These are phyloP conservation scores for Diaporthe vaccinii DNA, from an alignment of 2,329 filamentous ascomycete genomes.

Conservation along the genomic window DNA sequence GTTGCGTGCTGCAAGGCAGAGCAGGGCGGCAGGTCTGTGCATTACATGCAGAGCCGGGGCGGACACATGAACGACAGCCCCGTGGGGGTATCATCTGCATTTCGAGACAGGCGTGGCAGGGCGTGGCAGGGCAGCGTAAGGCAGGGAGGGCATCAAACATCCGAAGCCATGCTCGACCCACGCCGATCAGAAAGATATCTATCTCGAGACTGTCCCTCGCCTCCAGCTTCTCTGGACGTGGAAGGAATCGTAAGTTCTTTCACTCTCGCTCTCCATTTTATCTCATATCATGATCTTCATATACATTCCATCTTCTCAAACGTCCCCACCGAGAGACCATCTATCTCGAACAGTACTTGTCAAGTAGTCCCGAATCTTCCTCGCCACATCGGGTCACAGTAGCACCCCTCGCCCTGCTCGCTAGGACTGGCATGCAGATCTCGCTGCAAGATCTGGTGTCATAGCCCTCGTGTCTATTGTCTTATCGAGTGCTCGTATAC, in stretches of 20 bases:
- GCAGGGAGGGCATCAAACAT: conserved; percentile 27
- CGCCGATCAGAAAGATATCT: conserved; percentile 26
- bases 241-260: background rate
- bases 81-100: conserved; percentile 31
- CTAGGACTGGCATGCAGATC: conserved; percentile 28
- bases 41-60: background rate
- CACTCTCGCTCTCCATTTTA: conserved; percentile 4
- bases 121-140: background rate
- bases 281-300: conserved; percentile 31
- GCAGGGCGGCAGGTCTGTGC: conserved; percentile 13
- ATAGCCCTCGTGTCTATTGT: background rate
- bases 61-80: conserved; percentile 31
- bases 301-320: conserved; percentile 25
- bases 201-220: conserved; percentile 18
- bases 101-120: conserved; percentile 21
- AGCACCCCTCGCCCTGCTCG: background rate
- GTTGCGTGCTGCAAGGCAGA: conserved; percentile 11
- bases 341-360: conserved; percentile 24
- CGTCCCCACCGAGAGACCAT: conserved; percentile 21
- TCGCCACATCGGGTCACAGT: background rate
- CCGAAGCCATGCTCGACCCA: conserved; percentile 16
- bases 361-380: conserved; percentile 11
- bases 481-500: conserved; percentile 5
- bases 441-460: conserved; percentile 16
- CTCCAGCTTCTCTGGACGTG: background rate